Evolutionary conservation across 164 flowering plant species (phyloP).

Genomic region (Kingdonia uniflora): DNA sequence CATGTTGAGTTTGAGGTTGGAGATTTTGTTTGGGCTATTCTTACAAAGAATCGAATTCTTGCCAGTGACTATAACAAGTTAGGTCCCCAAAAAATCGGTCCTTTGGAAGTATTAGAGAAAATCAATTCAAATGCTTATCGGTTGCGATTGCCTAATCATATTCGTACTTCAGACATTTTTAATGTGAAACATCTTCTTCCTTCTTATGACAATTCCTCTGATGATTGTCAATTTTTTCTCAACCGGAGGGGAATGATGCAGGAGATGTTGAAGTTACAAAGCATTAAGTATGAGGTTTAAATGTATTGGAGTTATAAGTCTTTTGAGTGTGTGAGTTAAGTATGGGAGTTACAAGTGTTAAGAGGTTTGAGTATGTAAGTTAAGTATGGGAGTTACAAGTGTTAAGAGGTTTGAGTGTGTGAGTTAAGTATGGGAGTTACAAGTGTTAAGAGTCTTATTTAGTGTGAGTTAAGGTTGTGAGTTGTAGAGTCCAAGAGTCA

Average conservation of each 20-base stretch:
- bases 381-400: too few species aligned
- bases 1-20: neutral
- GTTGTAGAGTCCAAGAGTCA: too few species aligned
- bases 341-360: too few species aligned
- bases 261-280: too few species aligned
- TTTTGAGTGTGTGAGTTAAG: too few species aligned
- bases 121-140: neutral
- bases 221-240: neutral
- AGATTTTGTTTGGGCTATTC: neutral
- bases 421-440: too few species aligned
- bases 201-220: neutral
- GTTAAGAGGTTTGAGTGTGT: too few species aligned
- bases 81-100: neutral
- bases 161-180: neutral
- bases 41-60: neutral
- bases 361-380: too few species aligned
- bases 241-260: neutral
- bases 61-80: neutral
- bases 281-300: too few species aligned
- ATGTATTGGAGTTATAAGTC: too few species aligned
- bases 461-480: too few species aligned
- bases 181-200: neutral
- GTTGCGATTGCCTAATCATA: neutral
- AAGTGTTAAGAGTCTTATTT: too few species aligned
- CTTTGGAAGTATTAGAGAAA: neutral